A percentile compares a stretch with the other conserved stretches of the same genome.
These are phyloP conservation scores for Aspergillus vadensis DNA, from an alignment of 2,329 filamentous ascomycete species.

Conservation along the genomic window DNA sequence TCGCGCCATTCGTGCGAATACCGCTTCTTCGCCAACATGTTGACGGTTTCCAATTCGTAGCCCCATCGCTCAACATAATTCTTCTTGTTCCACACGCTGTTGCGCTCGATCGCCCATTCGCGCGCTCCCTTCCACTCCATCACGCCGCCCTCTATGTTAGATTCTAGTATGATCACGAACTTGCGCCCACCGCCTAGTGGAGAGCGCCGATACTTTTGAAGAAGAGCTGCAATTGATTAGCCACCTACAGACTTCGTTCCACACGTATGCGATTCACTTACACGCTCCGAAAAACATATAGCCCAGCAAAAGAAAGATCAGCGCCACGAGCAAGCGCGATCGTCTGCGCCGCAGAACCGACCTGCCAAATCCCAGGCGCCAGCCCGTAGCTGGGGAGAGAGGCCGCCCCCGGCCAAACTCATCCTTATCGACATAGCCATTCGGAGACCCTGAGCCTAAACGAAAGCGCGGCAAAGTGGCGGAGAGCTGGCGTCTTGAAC, in stretches of 20 bases:
- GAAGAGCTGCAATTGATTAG: conserved; percentile 54
- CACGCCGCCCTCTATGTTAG: conserved; percentile 92
- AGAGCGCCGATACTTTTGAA: conserved; percentile 68
- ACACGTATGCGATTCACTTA: conserved; percentile 51
- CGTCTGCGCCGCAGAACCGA: conserved; percentile 66
- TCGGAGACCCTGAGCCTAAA: conserved; percentile 38
- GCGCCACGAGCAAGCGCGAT: conserved; percentile 60
- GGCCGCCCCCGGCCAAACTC: conserved; percentile 61
- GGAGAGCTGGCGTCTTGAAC: conserved; percentile 79
- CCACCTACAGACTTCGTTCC: conserved; percentile 1
- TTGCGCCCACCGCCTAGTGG: conserved; percentile 82
- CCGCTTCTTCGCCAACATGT: conserved; percentile 98
- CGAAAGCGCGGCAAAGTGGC: conserved; percentile 76
- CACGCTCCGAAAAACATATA: conserved; percentile 71
- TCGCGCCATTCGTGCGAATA: conserved; percentile 99
- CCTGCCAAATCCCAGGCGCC: conserved; percentile 39
- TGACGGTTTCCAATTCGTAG: conserved; percentile 92
- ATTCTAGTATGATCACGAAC: conserved; percentile 88
- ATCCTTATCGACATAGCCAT: conserved; percentile 69
- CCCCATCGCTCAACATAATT: conserved; percentile 86
- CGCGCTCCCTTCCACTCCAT: conserved; percentile 99
- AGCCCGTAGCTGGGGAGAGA: conserved; percentile 36
- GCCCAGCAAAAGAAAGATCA: conserved; percentile 63
- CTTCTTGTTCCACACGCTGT: conserved; percentile 93
- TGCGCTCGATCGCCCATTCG: conserved; percentile 97